Evolutionary conservation across 768 basidiomycete species (phyloP).

Genomic region (Leucocoprinus sp.): DNA sequence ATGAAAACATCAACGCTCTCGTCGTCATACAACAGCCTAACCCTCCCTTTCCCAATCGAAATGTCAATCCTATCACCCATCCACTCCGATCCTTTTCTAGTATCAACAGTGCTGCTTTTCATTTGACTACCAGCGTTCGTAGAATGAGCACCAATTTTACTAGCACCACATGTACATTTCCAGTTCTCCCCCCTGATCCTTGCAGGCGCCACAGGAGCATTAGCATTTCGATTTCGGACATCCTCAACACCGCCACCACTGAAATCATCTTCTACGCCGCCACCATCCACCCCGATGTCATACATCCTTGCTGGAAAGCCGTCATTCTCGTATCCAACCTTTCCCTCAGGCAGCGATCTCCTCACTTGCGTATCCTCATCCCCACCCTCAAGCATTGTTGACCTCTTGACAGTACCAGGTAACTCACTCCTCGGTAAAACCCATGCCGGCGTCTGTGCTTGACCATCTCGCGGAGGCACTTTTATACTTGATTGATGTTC

Average conservation of each 20-base stretch:
- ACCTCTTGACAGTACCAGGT: not conserved
- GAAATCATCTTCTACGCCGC: no score
- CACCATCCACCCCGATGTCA: no score
- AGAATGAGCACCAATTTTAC: not conserved
- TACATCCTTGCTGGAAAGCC: no score
- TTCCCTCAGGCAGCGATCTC: not conserved
- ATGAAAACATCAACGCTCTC: not conserved
- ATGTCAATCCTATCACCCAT: constrained; percentile 11
- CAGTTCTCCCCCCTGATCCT: not conserved
- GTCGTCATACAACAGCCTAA: constrained; percentile 11
- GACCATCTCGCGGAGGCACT: constrained; percentile 1
- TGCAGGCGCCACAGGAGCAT: not conserved
- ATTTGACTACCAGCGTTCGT: no score
- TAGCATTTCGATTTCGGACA: not conserved
- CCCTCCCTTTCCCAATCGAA: constrained; percentile 10
- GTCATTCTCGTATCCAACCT: no score
- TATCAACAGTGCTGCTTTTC: not conserved
- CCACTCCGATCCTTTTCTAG: constrained; percentile 4
- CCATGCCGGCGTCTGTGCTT: not conserved
- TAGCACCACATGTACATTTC: not conserved
- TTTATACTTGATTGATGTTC: constrained; percentile 2
- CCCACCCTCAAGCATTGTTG: not conserved
- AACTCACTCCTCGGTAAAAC: not conserved
- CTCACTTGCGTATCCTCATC: not conserved
- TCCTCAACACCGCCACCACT: not conserved